Conservation (phyloP, 2,329 filamentous ascomycete genomes). For the Ophiocordyceps sinensis region DNA sequence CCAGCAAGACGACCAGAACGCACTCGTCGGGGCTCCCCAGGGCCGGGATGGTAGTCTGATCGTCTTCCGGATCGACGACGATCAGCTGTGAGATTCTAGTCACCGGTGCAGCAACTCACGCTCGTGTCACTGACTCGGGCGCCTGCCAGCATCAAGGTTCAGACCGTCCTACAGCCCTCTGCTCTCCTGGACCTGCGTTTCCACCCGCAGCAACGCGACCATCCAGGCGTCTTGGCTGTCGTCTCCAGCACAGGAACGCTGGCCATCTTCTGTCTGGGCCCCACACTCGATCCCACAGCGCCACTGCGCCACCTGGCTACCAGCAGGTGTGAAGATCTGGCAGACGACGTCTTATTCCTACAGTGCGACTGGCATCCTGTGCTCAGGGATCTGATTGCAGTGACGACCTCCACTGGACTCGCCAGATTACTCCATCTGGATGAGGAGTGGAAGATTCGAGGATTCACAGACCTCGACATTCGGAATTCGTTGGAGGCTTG, state of each 20-base stretch:
- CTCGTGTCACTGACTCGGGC: not conserved
- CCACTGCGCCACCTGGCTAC: constrained; percentile 26
- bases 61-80: constrained; percentile 41
- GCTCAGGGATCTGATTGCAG: constrained; percentile 39
- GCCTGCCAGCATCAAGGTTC: constrained; percentile 18
- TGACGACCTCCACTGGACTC: constrained; percentile 56
- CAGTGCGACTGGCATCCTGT: constrained; percentile 61
- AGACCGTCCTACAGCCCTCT: constrained; percentile 48
- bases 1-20: constrained; percentile 10
- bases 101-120: not conserved
- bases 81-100: constrained; percentile 37
- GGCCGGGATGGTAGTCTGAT: constrained; percentile 60
- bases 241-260: constrained; percentile 66
- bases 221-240: constrained; percentile 46
- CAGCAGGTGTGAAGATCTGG: constrained; percentile 32
- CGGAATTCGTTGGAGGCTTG: constrained; percentile 55
- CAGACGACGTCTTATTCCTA: constrained; percentile 49
- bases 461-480: constrained; percentile 23
- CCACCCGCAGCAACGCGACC: constrained; percentile 28
- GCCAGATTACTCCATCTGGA: constrained; percentile 41
- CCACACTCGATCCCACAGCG: constrained; percentile 14
- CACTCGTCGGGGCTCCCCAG: constrained; percentile 30
- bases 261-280: constrained; percentile 44
- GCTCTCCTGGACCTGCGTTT: constrained; percentile 83
- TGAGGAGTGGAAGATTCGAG: constrained; percentile 22